These are phyloP conservation scores for Murraya koenigii DNA, from an alignment of 345 rosid species.

Conservation along the genomic window DNA sequence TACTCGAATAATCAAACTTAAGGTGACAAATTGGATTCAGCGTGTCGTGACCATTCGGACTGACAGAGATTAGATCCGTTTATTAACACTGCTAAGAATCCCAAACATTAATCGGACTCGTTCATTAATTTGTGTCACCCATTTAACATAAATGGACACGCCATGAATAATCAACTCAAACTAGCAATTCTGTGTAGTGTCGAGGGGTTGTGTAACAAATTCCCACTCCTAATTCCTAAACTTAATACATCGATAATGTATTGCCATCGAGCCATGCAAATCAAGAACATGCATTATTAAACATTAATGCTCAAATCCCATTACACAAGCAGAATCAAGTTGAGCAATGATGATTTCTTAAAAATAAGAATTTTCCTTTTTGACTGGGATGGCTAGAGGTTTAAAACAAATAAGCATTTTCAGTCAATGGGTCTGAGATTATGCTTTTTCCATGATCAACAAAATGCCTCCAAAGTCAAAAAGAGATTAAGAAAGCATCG, in stretches of 20 bases:
- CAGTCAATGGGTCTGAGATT: slow-evolving; percentile 22
- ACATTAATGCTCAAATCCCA: slow-evolving; percentile 15
- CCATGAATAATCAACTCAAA: too few relatives aligned
- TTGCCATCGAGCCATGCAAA: not conserved
- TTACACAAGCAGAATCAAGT: slow-evolving; percentile 17
- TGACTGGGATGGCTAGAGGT: slow-evolving; percentile 1
- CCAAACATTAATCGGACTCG: too few relatives aligned
- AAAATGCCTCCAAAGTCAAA: slow-evolving; percentile 48
- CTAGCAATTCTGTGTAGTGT: too few relatives aligned
- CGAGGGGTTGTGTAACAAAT: too few relatives aligned
- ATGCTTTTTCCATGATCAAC: slow-evolving; percentile 38
- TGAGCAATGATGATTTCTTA: slow-evolving; percentile 21
- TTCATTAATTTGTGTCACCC: too few relatives aligned
- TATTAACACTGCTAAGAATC: too few relatives aligned
- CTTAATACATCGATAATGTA: not conserved
- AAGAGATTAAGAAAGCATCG: slow-evolving; percentile 33
- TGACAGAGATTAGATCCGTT: too few relatives aligned
- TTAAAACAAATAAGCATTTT: slow-evolving; percentile 16
- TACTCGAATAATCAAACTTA: not conserved
- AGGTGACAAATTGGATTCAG: not conserved
- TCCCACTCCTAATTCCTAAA: not conserved
- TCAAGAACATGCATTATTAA: not conserved
- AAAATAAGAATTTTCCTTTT: not conserved
- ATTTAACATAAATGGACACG: too few relatives aligned
- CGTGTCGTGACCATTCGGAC: too few relatives aligned